Evolutionary conservation across 1,284 basidiomycete species (phyloP).

Genomic region (Naganishia sp.): DNA sequence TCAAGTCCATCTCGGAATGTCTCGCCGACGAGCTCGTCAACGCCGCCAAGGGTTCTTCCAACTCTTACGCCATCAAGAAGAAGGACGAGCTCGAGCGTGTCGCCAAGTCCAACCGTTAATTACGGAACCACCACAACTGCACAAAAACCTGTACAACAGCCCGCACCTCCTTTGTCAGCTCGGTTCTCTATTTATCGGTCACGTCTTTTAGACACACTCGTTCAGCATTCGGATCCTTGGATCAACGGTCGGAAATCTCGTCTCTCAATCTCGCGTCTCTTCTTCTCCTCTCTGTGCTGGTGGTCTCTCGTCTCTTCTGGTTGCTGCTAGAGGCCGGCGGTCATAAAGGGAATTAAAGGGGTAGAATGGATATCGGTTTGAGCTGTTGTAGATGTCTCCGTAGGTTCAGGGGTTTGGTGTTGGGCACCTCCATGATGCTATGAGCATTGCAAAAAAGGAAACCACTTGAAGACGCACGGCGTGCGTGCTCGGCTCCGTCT

Average conservation of each 20-base stretch:
- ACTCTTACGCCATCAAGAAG: slow-evolving; percentile 84
- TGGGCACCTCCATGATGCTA: slow-evolving; percentile 25
- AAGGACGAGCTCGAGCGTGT: slow-evolving; percentile 88
- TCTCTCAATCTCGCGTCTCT: too few relatives aligned
- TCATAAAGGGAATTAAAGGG: not conserved
- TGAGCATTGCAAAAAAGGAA: slow-evolving; percentile 26
- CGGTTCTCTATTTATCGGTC: slow-evolving; percentile 7
- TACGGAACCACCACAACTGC: slow-evolving; percentile 6
- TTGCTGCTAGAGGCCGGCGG: slow-evolving; percentile 2
- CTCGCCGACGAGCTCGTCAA: slow-evolving; percentile 99
- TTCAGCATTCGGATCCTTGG: slow-evolving; percentile 10
- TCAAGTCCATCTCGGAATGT: slow-evolving; percentile 98
- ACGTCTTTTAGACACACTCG: not conserved
- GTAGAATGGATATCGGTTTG: not conserved
- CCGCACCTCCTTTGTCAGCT: slow-evolving; percentile 13
- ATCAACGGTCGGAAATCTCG: too few relatives aligned
- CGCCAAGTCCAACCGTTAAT: slow-evolving; percentile 98
- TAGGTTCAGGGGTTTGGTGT: slow-evolving; percentile 8
- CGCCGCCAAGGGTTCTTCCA: slow-evolving; percentile 99
- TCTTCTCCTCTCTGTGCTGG: not conserved
- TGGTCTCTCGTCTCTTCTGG: slow-evolving; percentile 9
- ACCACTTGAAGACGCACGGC: slow-evolving; percentile 6
- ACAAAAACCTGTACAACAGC: not conserved
- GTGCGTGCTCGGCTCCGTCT: not conserved
- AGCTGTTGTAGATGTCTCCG: slow-evolving; percentile 8